phyloP scores from a whole-genome alignment of 495 filamentous ascomycete genomes.

The Podospora pseudocomata region DNA sequence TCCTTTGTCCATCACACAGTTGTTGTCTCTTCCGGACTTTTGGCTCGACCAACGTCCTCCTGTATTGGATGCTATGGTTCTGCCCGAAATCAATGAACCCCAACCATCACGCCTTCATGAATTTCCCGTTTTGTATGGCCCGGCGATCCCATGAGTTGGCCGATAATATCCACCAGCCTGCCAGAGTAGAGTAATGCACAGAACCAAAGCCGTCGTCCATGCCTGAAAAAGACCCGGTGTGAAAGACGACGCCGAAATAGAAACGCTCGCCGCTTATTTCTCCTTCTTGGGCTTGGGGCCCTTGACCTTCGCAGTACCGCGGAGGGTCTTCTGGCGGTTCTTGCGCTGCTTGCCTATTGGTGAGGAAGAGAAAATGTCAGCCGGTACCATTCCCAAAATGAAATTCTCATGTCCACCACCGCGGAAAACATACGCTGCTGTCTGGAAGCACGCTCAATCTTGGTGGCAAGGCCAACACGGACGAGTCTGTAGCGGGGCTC shows the following conservation, averaged over 20 bases:
- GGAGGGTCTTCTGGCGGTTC: slow-evolving; percentile 98
- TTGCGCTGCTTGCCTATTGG: slow-evolving; percentile 98
- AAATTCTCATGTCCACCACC: background rate
- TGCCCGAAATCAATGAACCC: slow-evolving; percentile 30
- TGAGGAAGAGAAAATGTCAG: slow-evolving; percentile 34
- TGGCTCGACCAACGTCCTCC: slow-evolving; percentile 27
- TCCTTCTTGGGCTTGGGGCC: slow-evolving; percentile 80
- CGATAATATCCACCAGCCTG: slow-evolving; percentile 28
- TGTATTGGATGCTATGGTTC: slow-evolving; percentile 37
- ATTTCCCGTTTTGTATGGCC: slow-evolving; percentile 24
- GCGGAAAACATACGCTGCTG: slow-evolving; percentile 85
- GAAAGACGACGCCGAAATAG: slow-evolving; percentile 30
- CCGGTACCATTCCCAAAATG: slow-evolving; percentile 4
- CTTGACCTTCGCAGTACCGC: slow-evolving; percentile 88
- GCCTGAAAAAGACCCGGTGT: slow-evolving; percentile 26
- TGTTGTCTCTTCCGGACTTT: background rate
- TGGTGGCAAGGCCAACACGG: slow-evolving; percentile 80
- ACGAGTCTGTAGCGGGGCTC: slow-evolving; percentile 97
- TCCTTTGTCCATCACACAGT: background rate
- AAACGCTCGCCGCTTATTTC: slow-evolving; percentile 43
- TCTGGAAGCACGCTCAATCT: slow-evolving; percentile 93
- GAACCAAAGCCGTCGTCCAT: slow-evolving; percentile 33
- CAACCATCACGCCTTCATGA: slow-evolving; percentile 35
- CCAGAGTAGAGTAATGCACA: slow-evolving; percentile 33
- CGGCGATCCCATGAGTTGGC: slow-evolving; percentile 24